Evolutionary conservation across 1,139 yeast species (phyloP).

Genomic region (Yamadazyma blattariae): DNA sequence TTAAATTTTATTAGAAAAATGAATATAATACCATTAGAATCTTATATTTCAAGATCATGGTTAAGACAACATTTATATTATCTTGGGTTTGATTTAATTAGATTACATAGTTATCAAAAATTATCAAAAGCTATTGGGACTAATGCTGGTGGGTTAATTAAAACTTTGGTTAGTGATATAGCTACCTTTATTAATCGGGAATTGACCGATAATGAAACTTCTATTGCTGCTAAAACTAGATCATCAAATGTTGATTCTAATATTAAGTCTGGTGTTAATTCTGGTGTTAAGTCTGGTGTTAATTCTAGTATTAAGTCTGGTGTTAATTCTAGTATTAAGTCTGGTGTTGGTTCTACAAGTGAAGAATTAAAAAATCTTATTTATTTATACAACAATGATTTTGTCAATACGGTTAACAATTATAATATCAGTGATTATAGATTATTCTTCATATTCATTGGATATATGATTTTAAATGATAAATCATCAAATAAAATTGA

Average conservation of each 20-base stretch:
- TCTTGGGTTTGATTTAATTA: conserved; percentile 35
- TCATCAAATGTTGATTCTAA: too few species aligned
- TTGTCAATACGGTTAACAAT: conserved; percentile 7
- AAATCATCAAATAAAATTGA: conserved; percentile 20
- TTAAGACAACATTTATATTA: conserved; percentile 31
- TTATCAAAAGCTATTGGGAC: conserved; percentile 27
- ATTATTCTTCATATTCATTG: conserved; percentile 37
- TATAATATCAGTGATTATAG: conserved; percentile 19
- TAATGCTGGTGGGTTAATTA: conserved; percentile 37
- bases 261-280: too few species aligned
- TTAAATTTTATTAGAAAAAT: too few species aligned
- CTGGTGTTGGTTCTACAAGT: conserved; percentile 22
- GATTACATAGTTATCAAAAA: conserved; percentile 34
- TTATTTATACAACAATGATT: conserved; percentile 13
- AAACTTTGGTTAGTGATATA: conserved; percentile 34
- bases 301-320: too few species aligned
- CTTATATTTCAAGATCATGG: conserved; percentile 23
- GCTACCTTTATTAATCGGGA: conserved; percentile 35
- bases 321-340: too few species aligned
- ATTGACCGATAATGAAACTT: conserved; percentile 12
- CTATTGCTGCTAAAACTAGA: conserved; percentile 7
- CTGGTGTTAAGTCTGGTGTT: too few species aligned
- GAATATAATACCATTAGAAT: too few species aligned
- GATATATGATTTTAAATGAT: conserved; percentile 29
- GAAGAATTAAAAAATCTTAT: conserved; percentile 24